Evolutionary conservation across 148 eudicot species (phyloP).

Genomic region (Dysphania ambrosioides): DNA sequence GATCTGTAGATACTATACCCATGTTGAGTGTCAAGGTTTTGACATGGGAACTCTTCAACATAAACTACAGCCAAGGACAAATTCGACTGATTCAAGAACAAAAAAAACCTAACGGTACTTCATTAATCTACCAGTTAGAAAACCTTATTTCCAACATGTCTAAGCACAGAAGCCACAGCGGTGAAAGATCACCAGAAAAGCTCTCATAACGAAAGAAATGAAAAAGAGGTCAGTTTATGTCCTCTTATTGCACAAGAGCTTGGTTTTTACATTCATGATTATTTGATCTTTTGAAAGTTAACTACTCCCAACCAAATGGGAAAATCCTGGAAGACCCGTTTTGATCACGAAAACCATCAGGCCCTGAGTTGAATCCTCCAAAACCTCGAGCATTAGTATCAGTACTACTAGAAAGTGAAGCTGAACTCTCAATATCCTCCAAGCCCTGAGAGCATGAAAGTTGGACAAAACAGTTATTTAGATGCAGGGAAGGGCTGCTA

Average conservation of each 20-base stretch:
- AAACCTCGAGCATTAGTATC: slow-evolving; percentile 10
- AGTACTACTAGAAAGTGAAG: slow-evolving; percentile 15
- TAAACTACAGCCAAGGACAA: background rate
- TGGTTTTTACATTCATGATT: background rate
- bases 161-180: background rate
- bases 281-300: background rate
- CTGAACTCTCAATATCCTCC: slow-evolving; percentile 23
- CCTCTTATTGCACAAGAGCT: background rate
- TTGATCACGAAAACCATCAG: slow-evolving; percentile 31
- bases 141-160: background rate
- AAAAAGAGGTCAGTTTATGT: background rate
- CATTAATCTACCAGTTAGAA: background rate
- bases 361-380: slow-evolving; percentile 28
- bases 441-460: slow-evolving; percentile 4
- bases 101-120: background rate
- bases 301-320: slow-evolving; percentile 45
- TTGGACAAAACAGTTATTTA: slow-evolving; percentile 6
- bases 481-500: slow-evolving; percentile 18
- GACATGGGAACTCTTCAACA: background rate
- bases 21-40: background rate
- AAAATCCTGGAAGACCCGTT: slow-evolving; percentile 34
- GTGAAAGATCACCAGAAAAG: background rate
- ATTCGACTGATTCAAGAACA: no score
- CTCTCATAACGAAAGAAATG: background rate
- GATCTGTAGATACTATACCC: background rate